phyloP scores from a whole-genome alignment of 2,329 filamentous ascomycete species.

The Alternaria consortialis region DNA sequence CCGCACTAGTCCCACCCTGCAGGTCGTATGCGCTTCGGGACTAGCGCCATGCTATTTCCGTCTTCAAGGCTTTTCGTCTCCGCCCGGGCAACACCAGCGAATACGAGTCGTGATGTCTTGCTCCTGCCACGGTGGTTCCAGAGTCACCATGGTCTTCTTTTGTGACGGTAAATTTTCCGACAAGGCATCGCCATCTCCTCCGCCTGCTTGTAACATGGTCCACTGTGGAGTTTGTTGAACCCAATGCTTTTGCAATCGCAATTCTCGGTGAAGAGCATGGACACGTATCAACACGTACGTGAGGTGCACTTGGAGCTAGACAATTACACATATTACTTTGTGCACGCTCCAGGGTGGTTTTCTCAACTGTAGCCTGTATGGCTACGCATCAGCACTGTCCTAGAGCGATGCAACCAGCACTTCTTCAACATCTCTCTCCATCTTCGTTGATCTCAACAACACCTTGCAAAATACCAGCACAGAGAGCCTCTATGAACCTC shows the following conservation, averaged over 20 bases:
- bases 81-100: background rate
- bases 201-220: too few relatives aligned
- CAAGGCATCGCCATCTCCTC: too few relatives aligned
- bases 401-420: background rate
- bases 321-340: too few relatives aligned
- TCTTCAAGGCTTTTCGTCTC: background rate
- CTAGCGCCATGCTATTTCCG: constrained; percentile 11
- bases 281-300: too few relatives aligned
- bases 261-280: too few relatives aligned
- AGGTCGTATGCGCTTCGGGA: constrained; percentile 2
- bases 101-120: background rate
- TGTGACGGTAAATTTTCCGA: background rate
- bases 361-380: background rate
- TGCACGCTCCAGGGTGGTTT: too few relatives aligned
- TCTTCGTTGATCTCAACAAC: background rate
- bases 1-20: constrained; percentile 17
- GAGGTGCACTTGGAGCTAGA: too few relatives aligned
- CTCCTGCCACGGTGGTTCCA: background rate
- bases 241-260: too few relatives aligned
- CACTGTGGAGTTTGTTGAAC: too few relatives aligned
- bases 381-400: background rate
- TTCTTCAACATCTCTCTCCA: background rate
- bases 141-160: background rate
- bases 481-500: background rate
- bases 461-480: background rate